Evolutionary conservation across 1,139 yeast genomes (phyloP).

Genomic region (Geotrichum fermentans): DNA sequence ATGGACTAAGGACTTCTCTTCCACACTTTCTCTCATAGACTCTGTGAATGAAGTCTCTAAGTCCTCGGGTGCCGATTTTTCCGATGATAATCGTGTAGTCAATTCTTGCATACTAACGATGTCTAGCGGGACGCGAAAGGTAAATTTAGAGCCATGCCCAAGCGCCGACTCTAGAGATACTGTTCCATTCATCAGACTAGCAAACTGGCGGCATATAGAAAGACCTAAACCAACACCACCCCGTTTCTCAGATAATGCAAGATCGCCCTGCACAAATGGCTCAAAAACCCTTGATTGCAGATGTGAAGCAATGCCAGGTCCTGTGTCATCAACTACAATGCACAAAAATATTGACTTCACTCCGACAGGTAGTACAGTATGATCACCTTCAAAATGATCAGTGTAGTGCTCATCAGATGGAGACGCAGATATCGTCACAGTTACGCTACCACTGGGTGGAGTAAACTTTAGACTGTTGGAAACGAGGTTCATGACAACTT

Average conservation of each 20-base stretch:
- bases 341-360: constrained; percentile 1
- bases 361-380: neutral
- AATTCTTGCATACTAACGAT: constrained; percentile 5
- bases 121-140: constrained; percentile 69
- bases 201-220: constrained; percentile 81
- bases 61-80: too few relatives aligned
- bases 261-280: constrained; percentile 93
- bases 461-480: constrained; percentile 89
- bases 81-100: neutral
- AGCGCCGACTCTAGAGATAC: constrained; percentile 46
- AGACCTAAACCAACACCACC: constrained; percentile 94
- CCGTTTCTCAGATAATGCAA: constrained; percentile 75
- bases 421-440: constrained; percentile 46
- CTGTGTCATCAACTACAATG: constrained; percentile 64
- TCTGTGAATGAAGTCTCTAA: too few relatives aligned
- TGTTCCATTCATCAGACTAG: constrained; percentile 10
- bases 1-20: neutral
- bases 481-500: constrained; percentile 86
- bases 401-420: neutral
- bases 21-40: neutral
- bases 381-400: neutral
- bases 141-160: constrained; percentile 74
- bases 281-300: constrained; percentile 81
- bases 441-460: constrained; percentile 79
- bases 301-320: constrained; percentile 83